These are phyloP conservation scores for Thielaviopsis euricoi DNA, from an alignment of 2,329 filamentous ascomycete species.

Conservation along the genomic window DNA sequence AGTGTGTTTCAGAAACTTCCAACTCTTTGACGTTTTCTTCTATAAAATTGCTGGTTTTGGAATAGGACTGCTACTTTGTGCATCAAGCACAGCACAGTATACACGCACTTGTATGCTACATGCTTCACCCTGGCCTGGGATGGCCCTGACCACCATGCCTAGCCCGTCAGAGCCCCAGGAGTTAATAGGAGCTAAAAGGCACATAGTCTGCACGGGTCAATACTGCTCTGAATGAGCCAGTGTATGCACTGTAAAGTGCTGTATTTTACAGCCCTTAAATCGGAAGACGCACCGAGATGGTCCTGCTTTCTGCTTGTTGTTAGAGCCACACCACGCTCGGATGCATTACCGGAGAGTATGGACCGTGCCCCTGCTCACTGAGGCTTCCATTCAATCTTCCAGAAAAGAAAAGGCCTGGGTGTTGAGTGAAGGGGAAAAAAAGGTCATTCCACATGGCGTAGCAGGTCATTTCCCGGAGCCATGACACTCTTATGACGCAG, in stretches of 20 bases:
- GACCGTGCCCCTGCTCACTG: not conserved
- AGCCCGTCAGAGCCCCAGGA: not conserved
- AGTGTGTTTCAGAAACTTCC: not conserved
- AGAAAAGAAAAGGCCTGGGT: not conserved
- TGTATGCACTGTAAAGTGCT: too few species aligned
- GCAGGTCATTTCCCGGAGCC: not conserved
- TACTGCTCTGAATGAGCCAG: not conserved
- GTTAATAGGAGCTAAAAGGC: not conserved
- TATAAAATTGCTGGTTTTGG: not conserved
- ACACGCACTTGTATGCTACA: too few species aligned
- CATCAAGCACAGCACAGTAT: too few species aligned
- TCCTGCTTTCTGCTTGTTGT: too few species aligned
- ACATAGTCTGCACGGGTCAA: not conserved
- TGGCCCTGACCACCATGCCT: not conserved
- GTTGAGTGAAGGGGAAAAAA: not conserved
- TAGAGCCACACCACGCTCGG: not conserved
- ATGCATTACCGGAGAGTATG: not conserved
- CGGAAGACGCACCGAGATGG: not conserved
- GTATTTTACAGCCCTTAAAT: not conserved
- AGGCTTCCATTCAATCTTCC: not conserved
- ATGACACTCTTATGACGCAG: not conserved
- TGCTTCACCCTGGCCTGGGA: not conserved
- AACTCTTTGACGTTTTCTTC: not conserved
- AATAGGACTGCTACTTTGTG: not conserved
- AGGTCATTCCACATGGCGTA: not conserved